These are phyloP conservation scores for Imleria badia DNA, from an alignment of 768 basidiomycete genomes.

Conservation along the genomic window DNA sequence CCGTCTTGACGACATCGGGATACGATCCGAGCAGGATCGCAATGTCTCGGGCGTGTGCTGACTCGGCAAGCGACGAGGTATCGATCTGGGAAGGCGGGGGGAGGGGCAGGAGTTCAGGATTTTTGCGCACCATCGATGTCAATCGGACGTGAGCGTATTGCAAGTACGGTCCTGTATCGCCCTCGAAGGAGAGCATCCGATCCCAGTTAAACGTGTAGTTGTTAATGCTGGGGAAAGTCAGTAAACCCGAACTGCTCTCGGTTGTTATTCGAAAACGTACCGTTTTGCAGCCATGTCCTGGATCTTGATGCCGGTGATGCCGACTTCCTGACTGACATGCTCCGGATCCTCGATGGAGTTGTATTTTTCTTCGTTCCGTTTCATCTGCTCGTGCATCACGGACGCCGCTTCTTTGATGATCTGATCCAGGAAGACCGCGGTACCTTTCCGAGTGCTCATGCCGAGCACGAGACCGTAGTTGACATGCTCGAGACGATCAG, in stretches of 20 bases:
- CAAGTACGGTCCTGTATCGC: conserved; percentile 93
- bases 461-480: conserved; percentile 92
- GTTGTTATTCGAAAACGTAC: conserved; percentile 41
- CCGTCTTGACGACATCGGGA: conserved; percentile 87
- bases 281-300: conserved; percentile 96
- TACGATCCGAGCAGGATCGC: conserved; percentile 84
- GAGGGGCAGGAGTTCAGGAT: conserved; percentile 80
- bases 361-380: conserved; percentile 91
- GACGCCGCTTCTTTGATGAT: conserved; percentile 85
- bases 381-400: conserved; percentile 97
- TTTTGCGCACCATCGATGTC: conserved; percentile 87
- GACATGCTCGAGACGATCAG: conserved; percentile 77
- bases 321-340: conserved; percentile 74
- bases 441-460: conserved; percentile 94
- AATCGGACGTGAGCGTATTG: conserved; percentile 97
- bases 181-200: conserved; percentile 93
- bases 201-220: conserved; percentile 96
- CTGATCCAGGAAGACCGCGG: conserved; percentile 92
- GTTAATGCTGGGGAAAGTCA: conserved; percentile 64
- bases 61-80: conserved; percentile 62
- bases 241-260: not conserved
- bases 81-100: conserved; percentile 69
- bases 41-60: conserved; percentile 78
- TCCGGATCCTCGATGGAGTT: conserved; percentile 85
- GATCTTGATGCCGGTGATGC: conserved; percentile 95